Base-by-base conservation (phyloP, 257 asterid genomes). In the Oldenlandia corymbosa region DNA sequence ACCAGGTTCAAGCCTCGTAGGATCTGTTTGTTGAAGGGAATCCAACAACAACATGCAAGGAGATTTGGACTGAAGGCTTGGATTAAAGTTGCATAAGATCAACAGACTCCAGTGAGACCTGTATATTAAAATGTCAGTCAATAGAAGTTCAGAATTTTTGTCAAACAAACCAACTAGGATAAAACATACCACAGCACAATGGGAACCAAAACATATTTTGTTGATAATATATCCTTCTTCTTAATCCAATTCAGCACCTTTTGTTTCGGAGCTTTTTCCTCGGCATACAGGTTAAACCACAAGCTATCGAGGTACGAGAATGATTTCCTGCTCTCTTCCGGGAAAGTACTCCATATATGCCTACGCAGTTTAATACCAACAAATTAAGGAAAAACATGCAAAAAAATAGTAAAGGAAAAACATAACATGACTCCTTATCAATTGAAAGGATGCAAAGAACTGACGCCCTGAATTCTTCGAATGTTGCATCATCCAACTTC, bases 41-140 rank as follows among this genome's bases (percentile, higher is more conserved):
- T 86, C 95, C 46, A 89, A 77, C 65, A 84, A 71, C 75, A 89
- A 70, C 84, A 86, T 81, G 78, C 95, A 89, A 5, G 81, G 91
- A 42, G 71, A 65, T 23, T 58, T 54, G 24, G 88, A 75, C 47
- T 63, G 61, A 31, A 48, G 54, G 54, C 73, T 68, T 76, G 75
- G 80, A 20, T 82, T 88, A 42, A 89, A 71, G 74, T 89, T 78
- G 67, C 96, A 89, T 43, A 83, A 75, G 79, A 89, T 89, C 54
- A 89, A 76, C 41, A 89, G 96, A 79, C 75, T 80, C 96, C 95
- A 89, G 69, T 86, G 94, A 46, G 75, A 69, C 96, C 95, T 88
- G 62, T 59, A 56, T 54, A 63, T 70, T 52, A 13, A 66, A 69
- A 52, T 65, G 13, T 62, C 36, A 51, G 12, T 27, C 23, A 28